Evolutionary conservation across 2,329 filamentous ascomycete genomes (phyloP), one percentile per base, ranked within the genome.

Genomic region (Penicillium palitans): DNA sequence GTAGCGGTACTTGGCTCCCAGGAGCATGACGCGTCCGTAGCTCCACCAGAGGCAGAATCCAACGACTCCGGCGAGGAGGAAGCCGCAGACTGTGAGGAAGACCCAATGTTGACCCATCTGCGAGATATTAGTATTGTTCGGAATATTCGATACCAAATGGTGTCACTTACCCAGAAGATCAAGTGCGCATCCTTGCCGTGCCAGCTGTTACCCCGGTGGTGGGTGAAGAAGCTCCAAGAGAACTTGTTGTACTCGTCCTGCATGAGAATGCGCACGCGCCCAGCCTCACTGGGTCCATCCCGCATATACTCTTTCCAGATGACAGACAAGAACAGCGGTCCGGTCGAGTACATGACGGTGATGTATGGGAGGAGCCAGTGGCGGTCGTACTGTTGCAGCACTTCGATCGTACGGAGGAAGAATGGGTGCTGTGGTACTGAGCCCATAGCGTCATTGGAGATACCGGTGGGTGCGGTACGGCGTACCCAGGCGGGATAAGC

Each of bases 361-460:
- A 90, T 88, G 73, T 93, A 91, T 17, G 87, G 83, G 61, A 87
- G 72, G 40, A 86, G 69, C 89, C 89, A 93, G 62, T 84, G 84
- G 59, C 84, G 82, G 69, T 90, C 83, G 74, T 90, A 90, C 55
- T 81, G 79, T 57, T 85, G 81, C n/a, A 93, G 78, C 13, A 83
- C 80, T 61, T 89, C 82, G 66, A 91, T 89, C 40, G 89, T 86
- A 49, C 82, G 80, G 51, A 87, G 79, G 79, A 91, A 91, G 78
- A 90, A 90, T 0, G 89, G 89, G 67, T 93, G 90, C 60, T 86
- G 82, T 0, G 87, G 85, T 0, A 90, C 81, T 17, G 88, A 78
- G 49, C 88, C 88, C 89, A 93, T 91, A 41, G 87, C 87, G 68
- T 93, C 90, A 78, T 93, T 93, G 64, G 87, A 90, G 66, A 93